These are phyloP conservation scores for Magnolia changhungtana DNA, from an alignment of 164 flowering plant species.

Conservation along the genomic window DNA sequence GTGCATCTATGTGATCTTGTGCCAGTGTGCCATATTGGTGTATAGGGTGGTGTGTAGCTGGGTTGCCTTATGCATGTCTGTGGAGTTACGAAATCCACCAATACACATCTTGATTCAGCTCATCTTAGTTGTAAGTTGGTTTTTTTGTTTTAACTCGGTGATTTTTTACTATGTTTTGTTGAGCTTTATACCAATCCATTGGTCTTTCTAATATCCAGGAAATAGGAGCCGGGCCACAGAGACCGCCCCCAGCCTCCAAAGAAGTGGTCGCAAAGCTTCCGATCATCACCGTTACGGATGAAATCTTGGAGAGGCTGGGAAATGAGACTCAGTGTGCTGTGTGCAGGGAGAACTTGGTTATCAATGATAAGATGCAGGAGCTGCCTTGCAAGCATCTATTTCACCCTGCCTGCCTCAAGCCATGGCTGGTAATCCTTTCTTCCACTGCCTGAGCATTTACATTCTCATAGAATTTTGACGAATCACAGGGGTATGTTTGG, in stretches of 20 bases:
- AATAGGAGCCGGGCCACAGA: conserved; percentile 34
- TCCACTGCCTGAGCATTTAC: background rate
- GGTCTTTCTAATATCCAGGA: conserved; percentile 14
- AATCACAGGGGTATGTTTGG: background rate
- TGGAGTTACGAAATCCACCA: too few species aligned
- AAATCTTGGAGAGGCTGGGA: conserved; percentile 53
- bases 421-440: conserved; percentile 76
- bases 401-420: conserved; percentile 88
- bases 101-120: background rate
- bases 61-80: too few species aligned
- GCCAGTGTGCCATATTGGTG: too few species aligned
- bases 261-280: conserved; percentile 90
- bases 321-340: conserved; percentile 71
- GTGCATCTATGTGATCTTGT: too few species aligned
- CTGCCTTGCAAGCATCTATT: conserved; percentile 95
- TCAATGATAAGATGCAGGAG: conserved; percentile 82
- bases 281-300: conserved; percentile 59
- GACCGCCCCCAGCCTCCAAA: conserved; percentile 89
- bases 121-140: background rate
- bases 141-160: background rate
- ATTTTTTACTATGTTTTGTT: background rate
- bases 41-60: too few species aligned
- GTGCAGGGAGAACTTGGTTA: conserved; percentile 70
- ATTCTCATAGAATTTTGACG: background rate
- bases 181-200: background rate